Percentiles rank a stretch among this genome's conserved stretches.
Evolutionary conservation across 306 rosid genomes (phyloP).

Genomic region (Adenanthera pavonina): DNA sequence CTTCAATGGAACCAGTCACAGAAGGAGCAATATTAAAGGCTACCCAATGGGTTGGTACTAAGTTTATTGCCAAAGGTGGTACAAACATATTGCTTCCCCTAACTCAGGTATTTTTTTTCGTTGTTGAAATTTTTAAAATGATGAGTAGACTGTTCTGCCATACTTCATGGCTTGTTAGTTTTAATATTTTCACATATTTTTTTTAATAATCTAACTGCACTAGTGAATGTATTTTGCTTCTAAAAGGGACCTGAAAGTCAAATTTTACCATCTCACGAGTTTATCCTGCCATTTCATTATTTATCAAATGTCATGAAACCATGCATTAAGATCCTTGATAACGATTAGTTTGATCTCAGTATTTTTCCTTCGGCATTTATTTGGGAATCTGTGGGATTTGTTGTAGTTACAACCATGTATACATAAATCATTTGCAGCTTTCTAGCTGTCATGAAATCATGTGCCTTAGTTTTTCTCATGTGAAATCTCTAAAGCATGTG

Average conservation of each 20-base stretch:
- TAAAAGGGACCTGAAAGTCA: constrained; percentile 12
- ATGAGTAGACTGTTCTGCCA: constrained; percentile 24
- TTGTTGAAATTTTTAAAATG: constrained; percentile 22
- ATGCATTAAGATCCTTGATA: neutral
- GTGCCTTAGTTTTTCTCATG: constrained; percentile 12
- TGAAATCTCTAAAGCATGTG: constrained; percentile 2
- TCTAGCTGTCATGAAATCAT: constrained; percentile 20
- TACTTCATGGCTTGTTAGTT: constrained; percentile 27
- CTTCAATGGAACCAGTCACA: constrained; percentile 73
- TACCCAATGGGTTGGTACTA: constrained; percentile 60
- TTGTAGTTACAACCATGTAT: constrained; percentile 9
- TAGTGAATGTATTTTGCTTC: constrained; percentile 15
- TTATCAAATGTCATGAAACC: constrained; percentile 8
- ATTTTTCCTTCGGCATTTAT: constrained; percentile 4
- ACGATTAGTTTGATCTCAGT: constrained; percentile 6
- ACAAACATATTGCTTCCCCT: constrained; percentile 85
- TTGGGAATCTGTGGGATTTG: constrained; percentile 19
- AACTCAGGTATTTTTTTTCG: constrained; percentile 59
- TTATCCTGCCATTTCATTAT: constrained; percentile 23
- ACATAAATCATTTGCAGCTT: constrained; percentile 20
- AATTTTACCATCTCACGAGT: constrained; percentile 12
- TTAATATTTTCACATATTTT: constrained; percentile 3
- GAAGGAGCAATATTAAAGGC: constrained; percentile 65
- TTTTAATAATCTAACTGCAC: constrained; percentile 23
- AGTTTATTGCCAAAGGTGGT: constrained; percentile 68